Conservation (phyloP, 345 rosid genomes). For the Camelina sativa region DNA sequence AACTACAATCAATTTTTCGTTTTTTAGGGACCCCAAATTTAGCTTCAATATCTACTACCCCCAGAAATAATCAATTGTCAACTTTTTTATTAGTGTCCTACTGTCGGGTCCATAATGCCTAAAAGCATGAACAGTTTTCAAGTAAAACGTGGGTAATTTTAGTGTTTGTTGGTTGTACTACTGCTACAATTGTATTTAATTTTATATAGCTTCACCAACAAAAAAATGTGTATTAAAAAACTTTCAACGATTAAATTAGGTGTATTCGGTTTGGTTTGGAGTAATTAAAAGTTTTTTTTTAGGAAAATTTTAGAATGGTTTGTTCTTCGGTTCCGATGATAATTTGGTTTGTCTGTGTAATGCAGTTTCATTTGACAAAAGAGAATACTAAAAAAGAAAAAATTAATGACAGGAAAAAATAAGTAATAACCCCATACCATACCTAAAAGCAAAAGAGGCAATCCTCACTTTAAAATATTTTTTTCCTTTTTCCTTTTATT, state of each 20-base stretch:
- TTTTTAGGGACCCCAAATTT: neutral
- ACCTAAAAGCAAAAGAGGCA: conserved; percentile 40
- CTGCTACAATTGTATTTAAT: conserved; percentile 16
- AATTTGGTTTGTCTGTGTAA: conserved; percentile 14
- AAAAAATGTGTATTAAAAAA: neutral
- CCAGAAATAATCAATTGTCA: conserved; percentile 16
- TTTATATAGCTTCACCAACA: conserved; percentile 25
- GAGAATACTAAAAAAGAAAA: neutral
- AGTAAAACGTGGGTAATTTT: conserved; percentile 28
- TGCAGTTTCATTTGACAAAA: neutral
- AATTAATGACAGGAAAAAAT: neutral
- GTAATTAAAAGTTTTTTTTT: neutral
- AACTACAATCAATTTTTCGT: neutral
- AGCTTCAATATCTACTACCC: conserved; percentile 5
- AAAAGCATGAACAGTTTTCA: conserved; percentile 20
- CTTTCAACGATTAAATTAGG: neutral
- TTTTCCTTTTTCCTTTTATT: neutral
- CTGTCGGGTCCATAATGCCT: conserved; percentile 33
- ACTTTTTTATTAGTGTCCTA: conserved; percentile 13
- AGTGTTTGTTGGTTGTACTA: conserved; percentile 5
- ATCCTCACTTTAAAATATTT: conserved; percentile 26
- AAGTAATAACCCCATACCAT: conserved; percentile 7
- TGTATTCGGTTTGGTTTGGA: neutral
- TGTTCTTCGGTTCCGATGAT: neutral
- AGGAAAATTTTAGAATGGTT: neutral